Conservation (phyloP, 2,329 filamentous ascomycete genomes). For the Cladosporium sp. region DNA sequence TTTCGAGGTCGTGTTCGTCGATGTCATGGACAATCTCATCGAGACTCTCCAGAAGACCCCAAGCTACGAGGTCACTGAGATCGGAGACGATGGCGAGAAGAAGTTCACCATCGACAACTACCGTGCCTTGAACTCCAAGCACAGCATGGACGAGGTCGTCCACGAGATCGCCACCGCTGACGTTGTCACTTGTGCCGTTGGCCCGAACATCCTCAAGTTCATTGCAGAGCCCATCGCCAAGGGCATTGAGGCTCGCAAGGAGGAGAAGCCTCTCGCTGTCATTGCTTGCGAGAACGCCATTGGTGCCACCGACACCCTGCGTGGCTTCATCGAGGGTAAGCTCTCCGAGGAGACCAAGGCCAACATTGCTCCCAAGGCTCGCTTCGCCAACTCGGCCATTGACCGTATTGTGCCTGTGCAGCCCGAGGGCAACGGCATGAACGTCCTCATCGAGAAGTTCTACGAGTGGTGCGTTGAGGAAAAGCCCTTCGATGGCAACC, state of each 20-base stretch:
- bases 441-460: conserved; percentile 97
- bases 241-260: conserved; percentile 73
- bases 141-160: conserved; percentile 74
- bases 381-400: conserved; percentile 96
- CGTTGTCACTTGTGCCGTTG: conserved; percentile 92
- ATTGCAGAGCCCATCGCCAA: conserved; percentile 94
- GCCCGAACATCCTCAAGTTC: conserved; percentile 92
- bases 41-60: conserved; percentile 68
- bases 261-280: conserved; percentile 69
- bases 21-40: conserved; percentile 83
- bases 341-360: conserved; percentile 64
- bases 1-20: conserved; percentile 93
- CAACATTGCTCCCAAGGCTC: conserved; percentile 68
- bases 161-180: conserved; percentile 83
- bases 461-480: conserved; percentile 97
- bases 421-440: conserved; percentile 70
- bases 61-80: conserved; percentile 89
- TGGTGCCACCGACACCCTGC: conserved; percentile 84
- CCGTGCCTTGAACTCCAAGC: conserved; percentile 92
- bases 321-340: conserved; percentile 68
- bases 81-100: conserved; percentile 76
- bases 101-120: conserved; percentile 89
- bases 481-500: conserved; percentile 69
- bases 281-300: conserved; percentile 99
- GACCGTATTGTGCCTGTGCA: conserved; percentile 97